Evolutionary conservation across 2,329 filamentous ascomycete species (phyloP).

Genomic region (Pseudocercospora eumusae): DNA sequence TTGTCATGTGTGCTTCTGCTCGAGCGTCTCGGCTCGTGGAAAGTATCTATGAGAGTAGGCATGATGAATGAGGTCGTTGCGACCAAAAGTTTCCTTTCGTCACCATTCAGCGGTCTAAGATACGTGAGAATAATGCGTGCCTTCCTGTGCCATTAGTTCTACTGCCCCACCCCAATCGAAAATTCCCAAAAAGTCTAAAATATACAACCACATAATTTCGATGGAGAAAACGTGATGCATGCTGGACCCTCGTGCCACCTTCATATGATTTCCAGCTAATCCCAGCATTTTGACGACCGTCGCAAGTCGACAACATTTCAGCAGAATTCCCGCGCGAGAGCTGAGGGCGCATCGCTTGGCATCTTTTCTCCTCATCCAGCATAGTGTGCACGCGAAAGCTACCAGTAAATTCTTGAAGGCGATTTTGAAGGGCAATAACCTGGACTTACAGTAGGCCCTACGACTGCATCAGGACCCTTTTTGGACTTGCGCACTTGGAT

Average conservation of each 20-base stretch:
- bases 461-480: too few relatives aligned
- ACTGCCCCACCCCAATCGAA: background rate
- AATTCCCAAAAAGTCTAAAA: slow-evolving; percentile 4
- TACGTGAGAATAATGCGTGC: background rate
- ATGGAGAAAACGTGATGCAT: background rate
- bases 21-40: slow-evolving; percentile 26
- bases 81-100: slow-evolving; percentile 17
- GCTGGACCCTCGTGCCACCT: too few relatives aligned
- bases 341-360: background rate
- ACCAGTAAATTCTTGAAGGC: background rate
- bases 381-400: background rate
- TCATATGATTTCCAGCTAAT: background rate
- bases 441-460: too few relatives aligned
- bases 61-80: slow-evolving; percentile 26
- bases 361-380: background rate
- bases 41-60: slow-evolving; percentile 32
- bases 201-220: background rate
- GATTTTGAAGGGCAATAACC: background rate
- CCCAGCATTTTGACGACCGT: background rate
- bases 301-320: background rate
- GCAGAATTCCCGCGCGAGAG: background rate
- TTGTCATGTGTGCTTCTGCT: slow-evolving; percentile 31
- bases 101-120: background rate
- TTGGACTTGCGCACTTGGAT: too few relatives aligned
- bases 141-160: background rate